Evolutionary conservation across 2,329 filamentous ascomycete species (phyloP).

Genomic region (Amauroascus niger): DNA sequence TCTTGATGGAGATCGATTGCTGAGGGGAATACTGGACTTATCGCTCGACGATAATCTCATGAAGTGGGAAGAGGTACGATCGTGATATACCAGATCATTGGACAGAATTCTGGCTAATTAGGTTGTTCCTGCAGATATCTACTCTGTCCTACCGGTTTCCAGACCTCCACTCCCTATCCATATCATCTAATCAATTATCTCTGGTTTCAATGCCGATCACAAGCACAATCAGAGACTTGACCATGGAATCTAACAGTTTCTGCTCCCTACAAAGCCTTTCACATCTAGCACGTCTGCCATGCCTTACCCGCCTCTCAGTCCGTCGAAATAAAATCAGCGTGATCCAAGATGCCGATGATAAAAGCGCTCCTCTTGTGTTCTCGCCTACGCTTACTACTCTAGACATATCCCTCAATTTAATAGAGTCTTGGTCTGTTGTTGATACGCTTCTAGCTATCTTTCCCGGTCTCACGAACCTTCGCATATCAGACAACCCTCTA

Average conservation of each 20-base stretch:
- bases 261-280: slow-evolving; percentile 32
- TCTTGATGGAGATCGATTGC: slow-evolving; percentile 32
- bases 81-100: not conserved
- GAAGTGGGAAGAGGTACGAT: slow-evolving; percentile 51
- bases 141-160: slow-evolving; percentile 29
- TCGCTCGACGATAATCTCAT: slow-evolving; percentile 59
- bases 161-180: slow-evolving; percentile 26
- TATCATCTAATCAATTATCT: slow-evolving; percentile 32
- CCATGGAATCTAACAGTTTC: slow-evolving; percentile 42
- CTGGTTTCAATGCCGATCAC: slow-evolving; percentile 25
- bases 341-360: slow-evolving; percentile 22
- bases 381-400: slow-evolving; percentile 50
- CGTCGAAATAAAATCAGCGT: slow-evolving; percentile 63
- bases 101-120: not conserved
- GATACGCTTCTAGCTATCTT: slow-evolving; percentile 58
- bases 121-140: slow-evolving; percentile 25
- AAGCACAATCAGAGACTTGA: slow-evolving; percentile 36
- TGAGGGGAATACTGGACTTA: slow-evolving; percentile 50
- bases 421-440: slow-evolving; percentile 63
- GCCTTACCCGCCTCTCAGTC: slow-evolving; percentile 46
- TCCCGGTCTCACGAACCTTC: slow-evolving; percentile 63
- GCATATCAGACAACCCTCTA: slow-evolving; percentile 77
- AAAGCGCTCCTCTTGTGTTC: slow-evolving; percentile 41
- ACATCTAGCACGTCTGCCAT: slow-evolving; percentile 45
- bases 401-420: slow-evolving; percentile 63